These are phyloP conservation scores for Kurtzmaniella natalensis DNA, from an alignment of 1,139 yeast genomes.

Conservation along the genomic window DNA sequence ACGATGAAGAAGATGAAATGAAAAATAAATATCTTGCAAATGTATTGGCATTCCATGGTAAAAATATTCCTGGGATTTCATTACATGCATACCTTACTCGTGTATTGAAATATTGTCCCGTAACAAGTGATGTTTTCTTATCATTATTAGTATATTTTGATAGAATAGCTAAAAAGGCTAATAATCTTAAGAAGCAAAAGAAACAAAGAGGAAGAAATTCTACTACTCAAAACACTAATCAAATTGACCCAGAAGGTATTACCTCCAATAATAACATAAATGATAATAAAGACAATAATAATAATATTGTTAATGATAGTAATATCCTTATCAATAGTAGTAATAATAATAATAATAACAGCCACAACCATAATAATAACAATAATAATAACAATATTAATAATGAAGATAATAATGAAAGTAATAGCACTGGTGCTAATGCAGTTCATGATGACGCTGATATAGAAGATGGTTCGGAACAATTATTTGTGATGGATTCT, in stretches of 20 bases:
- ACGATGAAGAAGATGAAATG: conserved; percentile 40
- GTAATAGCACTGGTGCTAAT: not conserved
- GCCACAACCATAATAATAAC: conserved; percentile 9
- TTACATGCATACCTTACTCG: conserved; percentile 85
- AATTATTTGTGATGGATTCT: conserved; percentile 90
- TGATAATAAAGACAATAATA: conserved; percentile 11
- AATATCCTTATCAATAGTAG: conserved; percentile 10
- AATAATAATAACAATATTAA: conserved; percentile 6
- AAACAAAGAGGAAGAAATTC: conserved; percentile 12
- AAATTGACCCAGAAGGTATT: conserved; percentile 10
- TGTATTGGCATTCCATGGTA: conserved; percentile 90
- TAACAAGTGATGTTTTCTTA: conserved; percentile 91
- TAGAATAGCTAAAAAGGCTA: conserved; percentile 86
- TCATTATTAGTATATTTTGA: conserved; percentile 90
- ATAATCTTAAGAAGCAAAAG: conserved; percentile 37
- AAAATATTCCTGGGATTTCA: conserved; percentile 91
- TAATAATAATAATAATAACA: conserved; percentile 6
- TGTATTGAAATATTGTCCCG: conserved; percentile 93
- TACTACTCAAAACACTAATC: conserved; percentile 11
- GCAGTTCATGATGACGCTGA: conserved; percentile 6
- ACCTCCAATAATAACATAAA: conserved; percentile 6
- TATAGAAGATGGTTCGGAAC: conserved; percentile 29
- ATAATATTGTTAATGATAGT: conserved; percentile 11
- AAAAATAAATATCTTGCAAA: conserved; percentile 60
- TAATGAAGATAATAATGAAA: conserved; percentile 6